These are phyloP conservation scores for Cryptosporidium xiaoi DNA, from an alignment of 169 alveolate genomes.

Conservation along the genomic window DNA sequence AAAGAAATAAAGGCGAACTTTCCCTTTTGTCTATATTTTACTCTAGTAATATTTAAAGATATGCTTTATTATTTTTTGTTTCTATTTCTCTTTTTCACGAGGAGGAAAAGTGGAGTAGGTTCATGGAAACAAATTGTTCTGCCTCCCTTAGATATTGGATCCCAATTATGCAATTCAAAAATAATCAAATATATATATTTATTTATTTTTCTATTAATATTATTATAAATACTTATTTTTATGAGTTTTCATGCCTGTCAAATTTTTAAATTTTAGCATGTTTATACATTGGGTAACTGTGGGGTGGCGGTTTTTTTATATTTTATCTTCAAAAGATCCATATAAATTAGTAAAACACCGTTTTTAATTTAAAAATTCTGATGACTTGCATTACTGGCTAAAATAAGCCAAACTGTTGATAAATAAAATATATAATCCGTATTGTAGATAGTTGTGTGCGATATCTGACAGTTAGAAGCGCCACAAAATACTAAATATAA, in stretches of 20 bases:
- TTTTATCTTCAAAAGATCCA: neutral
- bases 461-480: too few species aligned
- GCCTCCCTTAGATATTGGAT: neutral
- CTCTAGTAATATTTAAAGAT: neutral
- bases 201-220: neutral
- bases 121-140: neutral
- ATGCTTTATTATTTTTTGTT: slow-evolving; percentile 1
- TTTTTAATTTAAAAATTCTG: too few species aligned
- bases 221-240: neutral
- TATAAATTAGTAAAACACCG: too few species aligned
- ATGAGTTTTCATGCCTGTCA: slow-evolving; percentile 54
- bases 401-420: too few species aligned
- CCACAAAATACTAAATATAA: too few species aligned
- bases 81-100: neutral
- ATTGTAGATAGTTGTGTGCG: too few species aligned
- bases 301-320: slow-evolving; percentile 57
- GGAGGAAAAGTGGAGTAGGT: neutral
- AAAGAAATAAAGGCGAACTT: too few species aligned
- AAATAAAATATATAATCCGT: too few species aligned
- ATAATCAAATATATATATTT: neutral
- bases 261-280: slow-evolving; percentile 43
- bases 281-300: slow-evolving; percentile 65
- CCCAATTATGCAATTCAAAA: too few species aligned
- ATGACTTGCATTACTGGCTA: too few species aligned
- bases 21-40: too few species aligned